Conservation (phyloP, 148 eudicot species). For the Rhododendron ferrugineum region DNA sequence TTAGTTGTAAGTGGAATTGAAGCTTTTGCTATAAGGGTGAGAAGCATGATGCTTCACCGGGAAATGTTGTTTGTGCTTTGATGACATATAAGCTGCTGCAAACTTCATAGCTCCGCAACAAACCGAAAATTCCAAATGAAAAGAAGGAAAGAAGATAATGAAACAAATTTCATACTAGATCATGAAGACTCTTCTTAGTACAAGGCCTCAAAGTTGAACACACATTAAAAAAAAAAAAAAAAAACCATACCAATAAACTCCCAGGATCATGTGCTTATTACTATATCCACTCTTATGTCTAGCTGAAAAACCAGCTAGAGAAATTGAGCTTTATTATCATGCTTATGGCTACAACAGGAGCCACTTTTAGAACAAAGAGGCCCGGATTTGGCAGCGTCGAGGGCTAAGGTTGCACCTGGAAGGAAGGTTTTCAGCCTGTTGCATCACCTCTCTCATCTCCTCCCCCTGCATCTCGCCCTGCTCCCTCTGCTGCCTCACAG, state of each 20-base stretch:
- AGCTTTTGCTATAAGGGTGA: not conserved
- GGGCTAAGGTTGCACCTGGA: conserved; percentile 13
- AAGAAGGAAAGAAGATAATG: not conserved
- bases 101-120: not conserved
- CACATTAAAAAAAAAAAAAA: not conserved
- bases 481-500: conserved; percentile 16
- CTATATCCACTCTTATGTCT: not conserved
- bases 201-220: not conserved
- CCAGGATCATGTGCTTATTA: not conserved
- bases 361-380: not conserved
- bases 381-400: conserved; percentile 7
- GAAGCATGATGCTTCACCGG: not conserved
- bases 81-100: not conserved
- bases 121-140: not conserved
- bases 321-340: not conserved
- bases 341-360: not conserved
- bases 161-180: not conserved
- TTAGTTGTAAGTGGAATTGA: not conserved
- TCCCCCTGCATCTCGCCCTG: conserved; percentile 13
- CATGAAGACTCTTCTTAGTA: not conserved
- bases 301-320: not conserved
- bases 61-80: not conserved
- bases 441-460: conserved; percentile 16
- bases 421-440: conserved; percentile 24
- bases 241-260: no score